Evolutionary conservation across 176 grass and related monocot genomes (phyloP).

Genomic region (Carex kokanica): DNA sequence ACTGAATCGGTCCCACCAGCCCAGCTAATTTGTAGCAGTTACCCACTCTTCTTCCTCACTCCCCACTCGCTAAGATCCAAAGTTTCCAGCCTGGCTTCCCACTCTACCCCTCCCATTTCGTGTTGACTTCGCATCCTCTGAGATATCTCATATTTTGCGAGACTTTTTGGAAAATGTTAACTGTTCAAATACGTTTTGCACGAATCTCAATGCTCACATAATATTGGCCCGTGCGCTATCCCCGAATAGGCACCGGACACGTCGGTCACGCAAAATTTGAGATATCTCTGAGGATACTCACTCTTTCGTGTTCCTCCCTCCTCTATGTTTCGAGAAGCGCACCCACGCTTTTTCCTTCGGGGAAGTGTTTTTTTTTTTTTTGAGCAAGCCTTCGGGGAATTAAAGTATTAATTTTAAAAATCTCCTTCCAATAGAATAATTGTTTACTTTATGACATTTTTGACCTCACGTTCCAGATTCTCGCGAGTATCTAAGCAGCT

Average conservation of each 20-base stretch:
- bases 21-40: slow-evolving; percentile 1
- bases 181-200: too few relatives aligned
- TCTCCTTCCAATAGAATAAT: background rate
- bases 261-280: too few relatives aligned
- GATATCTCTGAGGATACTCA: too few relatives aligned
- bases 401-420: slow-evolving; percentile 31
- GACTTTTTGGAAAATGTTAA: too few relatives aligned
- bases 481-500: background rate
- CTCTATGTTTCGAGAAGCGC: slow-evolving; percentile 44
- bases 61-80: slow-evolving; percentile 9
- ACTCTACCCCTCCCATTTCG: background rate
- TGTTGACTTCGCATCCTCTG: too few relatives aligned
- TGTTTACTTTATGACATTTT: slow-evolving; percentile 13
- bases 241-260: too few relatives aligned
- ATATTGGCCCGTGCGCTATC: too few relatives aligned
- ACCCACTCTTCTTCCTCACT: background rate
- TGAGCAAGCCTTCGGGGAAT: too few relatives aligned
- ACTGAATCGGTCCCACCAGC: background rate
- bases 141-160: too few relatives aligned
- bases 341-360: slow-evolving; percentile 44
- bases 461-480: slow-evolving; percentile 28
- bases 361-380: too few relatives aligned
- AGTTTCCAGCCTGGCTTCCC: slow-evolving; percentile 30
- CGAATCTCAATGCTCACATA: too few relatives aligned
- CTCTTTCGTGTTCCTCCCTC: slow-evolving; percentile 33